A percentile compares a stretch with the other conserved stretches of the same genome.
These are phyloP conservation scores for Leccinellum rugosiceps DNA, from an alignment of 768 basidiomycete genomes.

Conservation along the genomic window DNA sequence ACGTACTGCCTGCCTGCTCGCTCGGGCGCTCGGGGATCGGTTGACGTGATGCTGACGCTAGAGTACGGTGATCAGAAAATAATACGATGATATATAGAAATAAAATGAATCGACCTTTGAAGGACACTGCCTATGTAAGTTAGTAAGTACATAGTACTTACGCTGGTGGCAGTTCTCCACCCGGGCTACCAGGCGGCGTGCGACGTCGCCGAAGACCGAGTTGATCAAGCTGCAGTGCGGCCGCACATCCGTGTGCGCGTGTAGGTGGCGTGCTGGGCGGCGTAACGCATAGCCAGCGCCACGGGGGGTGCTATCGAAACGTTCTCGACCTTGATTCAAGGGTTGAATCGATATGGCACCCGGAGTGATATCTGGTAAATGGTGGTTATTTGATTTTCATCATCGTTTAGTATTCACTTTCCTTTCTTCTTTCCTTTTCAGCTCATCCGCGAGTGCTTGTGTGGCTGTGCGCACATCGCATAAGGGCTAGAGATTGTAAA, in stretches of 20 bases:
- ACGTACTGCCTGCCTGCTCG: not conserved
- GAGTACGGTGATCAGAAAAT: not conserved
- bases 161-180: too few species aligned
- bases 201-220: not conserved
- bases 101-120: not conserved
- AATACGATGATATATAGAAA: not conserved
- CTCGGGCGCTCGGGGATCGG: not conserved
- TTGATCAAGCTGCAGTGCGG: not conserved
- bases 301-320: not conserved
- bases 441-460: too few species aligned
- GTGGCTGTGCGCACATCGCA: too few species aligned
- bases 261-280: not conserved
- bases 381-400: too few species aligned
- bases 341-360: not conserved
- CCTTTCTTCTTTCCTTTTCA: too few species aligned
- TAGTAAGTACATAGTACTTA: too few species aligned
- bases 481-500: too few species aligned
- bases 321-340: too few species aligned
- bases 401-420: too few species aligned
- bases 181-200: not conserved
- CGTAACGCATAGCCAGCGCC: not conserved
- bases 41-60: not conserved
- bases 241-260: not conserved
- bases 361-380: too few species aligned
- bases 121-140: too few species aligned